Conservation (phyloP, 164 flowering plant genomes). For the Liquidambar formosana region DNA sequence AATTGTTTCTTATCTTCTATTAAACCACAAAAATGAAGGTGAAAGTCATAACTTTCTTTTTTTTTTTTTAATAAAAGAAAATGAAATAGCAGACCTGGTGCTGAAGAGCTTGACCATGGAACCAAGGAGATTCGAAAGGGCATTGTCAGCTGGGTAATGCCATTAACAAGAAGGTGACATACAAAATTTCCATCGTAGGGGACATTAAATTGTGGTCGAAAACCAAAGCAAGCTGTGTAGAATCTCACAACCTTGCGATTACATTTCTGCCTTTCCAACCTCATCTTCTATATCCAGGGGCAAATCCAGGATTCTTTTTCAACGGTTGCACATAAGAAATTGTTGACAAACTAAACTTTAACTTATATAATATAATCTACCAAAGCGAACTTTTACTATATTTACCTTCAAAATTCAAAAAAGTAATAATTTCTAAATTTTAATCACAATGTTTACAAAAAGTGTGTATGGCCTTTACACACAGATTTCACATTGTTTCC, state of each 20-base stretch:
- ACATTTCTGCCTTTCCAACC: slow-evolving; percentile 65
- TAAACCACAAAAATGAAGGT: background rate
- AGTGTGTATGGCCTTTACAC: too few species aligned
- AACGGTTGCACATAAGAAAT: too few species aligned
- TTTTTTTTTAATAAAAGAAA: too few species aligned
- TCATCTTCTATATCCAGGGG: slow-evolving; percentile 60
- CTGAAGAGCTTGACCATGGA: slow-evolving; percentile 66
- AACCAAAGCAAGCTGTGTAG: slow-evolving; percentile 71
- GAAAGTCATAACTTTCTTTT: background rate
- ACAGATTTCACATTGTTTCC: too few species aligned
- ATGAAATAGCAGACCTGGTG: slow-evolving; percentile 48
- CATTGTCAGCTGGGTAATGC: slow-evolving; percentile 45
- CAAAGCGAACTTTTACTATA: too few species aligned
- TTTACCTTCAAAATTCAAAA: too few species aligned
- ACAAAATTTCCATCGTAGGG: slow-evolving; percentile 88
- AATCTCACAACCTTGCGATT: slow-evolving; percentile 64
- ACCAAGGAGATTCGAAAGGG: slow-evolving; percentile 49
- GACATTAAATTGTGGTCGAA: slow-evolving; percentile 75
- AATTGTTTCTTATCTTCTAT: too few species aligned
- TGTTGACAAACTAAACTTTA: too few species aligned
- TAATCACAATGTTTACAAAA: too few species aligned
- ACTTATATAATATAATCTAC: too few species aligned
- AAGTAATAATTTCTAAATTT: too few species aligned
- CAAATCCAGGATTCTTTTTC: too few species aligned
- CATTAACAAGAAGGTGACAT: slow-evolving; percentile 52